Conservation (phyloP, 129 eudicot species). For the Flaveria robusta region DNA sequence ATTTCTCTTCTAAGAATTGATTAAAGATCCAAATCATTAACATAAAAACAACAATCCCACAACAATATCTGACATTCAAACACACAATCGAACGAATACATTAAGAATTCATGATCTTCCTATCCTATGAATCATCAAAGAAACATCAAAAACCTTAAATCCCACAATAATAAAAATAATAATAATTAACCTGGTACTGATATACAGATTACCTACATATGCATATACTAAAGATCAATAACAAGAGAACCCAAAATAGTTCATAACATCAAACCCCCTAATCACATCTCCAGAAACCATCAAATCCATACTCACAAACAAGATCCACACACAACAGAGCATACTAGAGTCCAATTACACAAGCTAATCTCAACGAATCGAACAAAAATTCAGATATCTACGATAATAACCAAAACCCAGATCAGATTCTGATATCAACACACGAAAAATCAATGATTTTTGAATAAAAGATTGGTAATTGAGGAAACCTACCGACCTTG, state of each 20-base stretch:
- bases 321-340: neutral
- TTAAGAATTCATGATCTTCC: neutral
- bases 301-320: constrained; percentile 3
- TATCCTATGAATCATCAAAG: neutral
- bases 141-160: neutral
- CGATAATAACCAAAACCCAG: neutral
- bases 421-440: neutral
- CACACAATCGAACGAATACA: neutral
- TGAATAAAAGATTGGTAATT: neutral
- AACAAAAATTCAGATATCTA: neutral
- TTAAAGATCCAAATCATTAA: neutral
- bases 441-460: neutral
- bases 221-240: constrained; percentile 10
- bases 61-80: neutral
- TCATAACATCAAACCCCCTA: neutral
- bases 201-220: constrained; percentile 1
- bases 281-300: neutral
- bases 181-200: neutral
- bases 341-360: neutral
- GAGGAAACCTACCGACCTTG: constrained; percentile 6
- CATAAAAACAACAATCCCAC: neutral
- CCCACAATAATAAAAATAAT: neutral
- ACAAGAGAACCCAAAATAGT: neutral
- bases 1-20: neutral
- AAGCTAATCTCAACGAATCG: neutral